Conservation (phyloP, 2,329 filamentous ascomycete genomes). For the Tolypocladium guangdongense region DNA sequence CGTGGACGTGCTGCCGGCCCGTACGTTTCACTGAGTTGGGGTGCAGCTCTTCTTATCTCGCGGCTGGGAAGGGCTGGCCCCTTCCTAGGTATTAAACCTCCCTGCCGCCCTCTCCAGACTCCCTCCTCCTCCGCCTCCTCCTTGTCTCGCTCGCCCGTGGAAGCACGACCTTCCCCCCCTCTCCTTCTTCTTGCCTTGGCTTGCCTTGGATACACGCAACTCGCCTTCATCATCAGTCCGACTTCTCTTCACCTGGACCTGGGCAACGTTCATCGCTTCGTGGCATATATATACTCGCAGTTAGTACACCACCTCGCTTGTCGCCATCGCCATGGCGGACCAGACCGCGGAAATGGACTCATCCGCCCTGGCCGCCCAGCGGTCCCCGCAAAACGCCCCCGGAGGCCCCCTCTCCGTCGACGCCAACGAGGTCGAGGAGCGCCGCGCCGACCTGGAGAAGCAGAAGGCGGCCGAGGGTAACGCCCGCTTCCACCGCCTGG, state of each 20-base stretch:
- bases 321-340: neutral
- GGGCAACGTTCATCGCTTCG: conserved; percentile 1
- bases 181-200: neutral
- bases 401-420: conserved; percentile 17
- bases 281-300: neutral
- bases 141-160: neutral
- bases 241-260: neutral
- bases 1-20: neutral
- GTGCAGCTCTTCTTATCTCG: neutral
- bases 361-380: neutral
- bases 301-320: neutral
- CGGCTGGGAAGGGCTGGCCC: too few relatives aligned
- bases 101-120: neutral
- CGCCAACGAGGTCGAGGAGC: conserved; percentile 26
- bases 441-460: conserved; percentile 31
- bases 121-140: neutral
- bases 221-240: neutral
- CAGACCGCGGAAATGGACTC: neutral
- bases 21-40: neutral
- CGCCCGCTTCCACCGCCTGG: conserved; percentile 40
- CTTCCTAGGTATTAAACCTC: too few relatives aligned
- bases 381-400: conserved; percentile 13
- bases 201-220: neutral
- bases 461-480: conserved; percentile 33
- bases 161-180: neutral